These are phyloP conservation scores for Colletotrichum paranaense DNA, from an alignment of 2,329 filamentous ascomycete species.

Conservation along the genomic window DNA sequence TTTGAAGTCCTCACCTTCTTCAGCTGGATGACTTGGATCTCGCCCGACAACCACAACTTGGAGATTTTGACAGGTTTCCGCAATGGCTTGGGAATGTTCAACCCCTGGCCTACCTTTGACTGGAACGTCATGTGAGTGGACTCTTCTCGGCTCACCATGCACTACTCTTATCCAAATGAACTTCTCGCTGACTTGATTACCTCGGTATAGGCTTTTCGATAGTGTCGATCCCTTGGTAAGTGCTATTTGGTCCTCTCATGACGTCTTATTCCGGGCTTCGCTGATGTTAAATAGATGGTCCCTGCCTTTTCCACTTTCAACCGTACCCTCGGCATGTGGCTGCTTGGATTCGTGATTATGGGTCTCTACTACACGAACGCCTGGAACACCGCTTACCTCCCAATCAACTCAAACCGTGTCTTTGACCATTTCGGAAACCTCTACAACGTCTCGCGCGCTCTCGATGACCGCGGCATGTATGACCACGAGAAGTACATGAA, in stretches of 20 bases:
- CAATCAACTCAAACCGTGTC: conserved; percentile 53
- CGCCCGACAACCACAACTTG: conserved; percentile 52
- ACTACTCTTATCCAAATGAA: not conserved
- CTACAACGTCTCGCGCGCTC: conserved; percentile 51
- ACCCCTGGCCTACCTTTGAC: conserved; percentile 55
- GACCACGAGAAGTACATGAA: conserved; percentile 49
- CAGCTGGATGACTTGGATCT: conserved; percentile 66
- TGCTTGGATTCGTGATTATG: conserved; percentile 44
- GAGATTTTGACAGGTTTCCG: conserved; percentile 49
- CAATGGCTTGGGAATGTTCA: conserved; percentile 56
- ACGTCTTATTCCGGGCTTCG: too few relatives aligned
- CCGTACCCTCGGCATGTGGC: conserved; percentile 43
- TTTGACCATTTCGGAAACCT: conserved; percentile 51
- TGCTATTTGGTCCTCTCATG: too few relatives aligned
- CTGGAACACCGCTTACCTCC: conserved; percentile 51
- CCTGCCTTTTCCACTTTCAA: conserved; percentile 52
- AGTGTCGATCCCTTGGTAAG: conserved; percentile 34
- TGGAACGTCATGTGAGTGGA: conserved; percentile 49
- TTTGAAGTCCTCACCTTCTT: conserved; percentile 60
- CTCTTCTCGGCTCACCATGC: not conserved
- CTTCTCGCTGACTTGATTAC: not conserved
- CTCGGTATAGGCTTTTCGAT: conserved; percentile 32
- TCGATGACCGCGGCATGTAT: conserved; percentile 49
- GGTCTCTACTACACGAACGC: conserved; percentile 47
- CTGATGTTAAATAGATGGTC: conserved; percentile 38